Evolutionary conservation across 805 yeast species (phyloP), one percentile per base, ranked within the genome.

Genomic region (Ogataea corticis): DNA sequence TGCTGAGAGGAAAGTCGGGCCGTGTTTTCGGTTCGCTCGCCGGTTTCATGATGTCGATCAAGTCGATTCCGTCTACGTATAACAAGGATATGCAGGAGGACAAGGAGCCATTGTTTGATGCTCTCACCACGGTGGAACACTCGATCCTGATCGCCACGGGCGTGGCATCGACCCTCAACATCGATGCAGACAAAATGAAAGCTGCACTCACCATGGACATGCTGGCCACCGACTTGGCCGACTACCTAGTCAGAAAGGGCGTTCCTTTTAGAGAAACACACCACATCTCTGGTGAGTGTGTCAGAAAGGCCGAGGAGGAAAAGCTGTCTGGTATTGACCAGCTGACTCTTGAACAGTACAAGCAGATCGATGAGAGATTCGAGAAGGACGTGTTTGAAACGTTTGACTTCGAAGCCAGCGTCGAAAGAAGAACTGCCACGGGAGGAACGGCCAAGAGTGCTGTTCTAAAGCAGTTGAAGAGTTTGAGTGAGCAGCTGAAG

Each of bases 201-300:
- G 82, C 77, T 35, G 92, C 98, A 0, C 78, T 94, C 59, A 91
- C 98, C 23, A 92, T 92, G 96, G 99, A 94, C 69, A 94, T 94
- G 99, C 79, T 94, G 58, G 99, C 99, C 16, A 94, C 99, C 27
- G 99, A 94, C 66, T 77, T 94, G 57, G 99, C 99, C 33, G 99
- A 94, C 67, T 94, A 94, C 67, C 76, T 94, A 54, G 99, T 94
- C 41, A 85, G 97, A 72, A 91, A 85, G 68, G 99, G 99, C 49
- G 99, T 94, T 55, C 99, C 99, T 46, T 94, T 94, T 73, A 88
- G 99, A 75, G 98, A 94, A 71, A 94, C 99, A 1, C 99, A 94
- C 71, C 98, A 94, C 68, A 94, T 94, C 50, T 89, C 97, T 6
- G 99, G 99, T 46, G 96, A 90, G 68, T 94, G 97, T 71, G 99